These are phyloP conservation scores for Suhomyces tanzawaensis DNA, from an alignment of 805 yeast genomes.

Conservation along the genomic window DNA sequence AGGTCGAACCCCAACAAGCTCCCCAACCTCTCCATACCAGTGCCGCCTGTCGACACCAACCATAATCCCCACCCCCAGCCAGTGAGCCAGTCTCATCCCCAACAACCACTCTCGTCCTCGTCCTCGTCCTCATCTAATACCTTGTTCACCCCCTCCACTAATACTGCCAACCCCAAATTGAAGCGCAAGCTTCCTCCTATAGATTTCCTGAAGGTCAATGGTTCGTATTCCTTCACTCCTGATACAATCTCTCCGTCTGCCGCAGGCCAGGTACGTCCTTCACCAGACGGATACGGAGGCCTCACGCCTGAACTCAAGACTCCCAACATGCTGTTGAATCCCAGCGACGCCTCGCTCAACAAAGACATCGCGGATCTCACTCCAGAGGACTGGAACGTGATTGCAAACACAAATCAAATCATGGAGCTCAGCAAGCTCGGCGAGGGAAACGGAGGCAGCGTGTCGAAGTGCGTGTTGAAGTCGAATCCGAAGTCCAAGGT, in stretches of 20 bases:
- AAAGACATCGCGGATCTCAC: slow-evolving; percentile 50
- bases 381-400: slow-evolving; percentile 71
- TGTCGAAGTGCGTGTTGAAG: slow-evolving; percentile 65
- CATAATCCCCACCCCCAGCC: neutral
- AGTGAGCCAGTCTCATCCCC: neutral
- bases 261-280: neutral
- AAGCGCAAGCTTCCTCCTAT: slow-evolving; percentile 44
- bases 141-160: slow-evolving; percentile 6
- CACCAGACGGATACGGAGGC: neutral
- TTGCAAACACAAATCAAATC: slow-evolving; percentile 59
- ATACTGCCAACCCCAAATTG: slow-evolving; percentile 7
- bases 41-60: slow-evolving; percentile 13
- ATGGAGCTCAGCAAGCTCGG: slow-evolving; percentile 72
- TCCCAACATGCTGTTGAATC: neutral
- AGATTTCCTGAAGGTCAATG: slow-evolving; percentile 32
- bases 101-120: slow-evolving; percentile 3
- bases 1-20: slow-evolving; percentile 18
- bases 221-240: slow-evolving; percentile 7
- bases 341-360: slow-evolving; percentile 2
- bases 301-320: neutral
- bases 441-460: slow-evolving; percentile 94
- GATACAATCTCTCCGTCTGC: neutral
- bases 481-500: slow-evolving; percentile 45
- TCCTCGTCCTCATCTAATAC: slow-evolving; percentile 5
- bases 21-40: slow-evolving; percentile 31